phyloP scores from a whole-genome alignment of 1,284 basidiomycete species.

The Bondarzewia mesenterica region DNA sequence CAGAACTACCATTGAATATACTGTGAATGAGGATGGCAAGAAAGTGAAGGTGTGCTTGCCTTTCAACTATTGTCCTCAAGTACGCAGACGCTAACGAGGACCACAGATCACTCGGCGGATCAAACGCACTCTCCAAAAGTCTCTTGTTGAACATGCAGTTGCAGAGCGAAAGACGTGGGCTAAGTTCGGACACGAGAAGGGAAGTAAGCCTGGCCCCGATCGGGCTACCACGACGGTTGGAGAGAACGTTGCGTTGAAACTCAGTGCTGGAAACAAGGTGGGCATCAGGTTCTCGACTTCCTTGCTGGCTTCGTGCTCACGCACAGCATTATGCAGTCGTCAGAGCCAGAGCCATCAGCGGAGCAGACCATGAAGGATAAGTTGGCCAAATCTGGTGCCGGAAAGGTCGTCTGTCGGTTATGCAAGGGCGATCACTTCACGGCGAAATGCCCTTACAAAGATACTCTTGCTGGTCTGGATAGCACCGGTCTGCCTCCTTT shows the following conservation, averaged over 20 bases:
- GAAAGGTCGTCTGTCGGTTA: conserved; percentile 88
- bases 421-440: conserved; percentile 99
- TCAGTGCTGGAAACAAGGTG: conserved; percentile 82
- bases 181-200: conserved; percentile 93
- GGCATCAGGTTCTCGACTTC: conserved; percentile 13
- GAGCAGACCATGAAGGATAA: conserved; percentile 68
- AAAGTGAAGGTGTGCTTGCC: conserved; percentile 74
- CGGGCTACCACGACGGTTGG: conserved; percentile 93
- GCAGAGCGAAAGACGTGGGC: conserved; percentile 91
- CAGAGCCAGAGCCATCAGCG: conserved; percentile 62
- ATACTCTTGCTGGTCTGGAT: conserved; percentile 79
- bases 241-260: conserved; percentile 82
- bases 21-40: conserved; percentile 87
- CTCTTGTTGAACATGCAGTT: conserved; percentile 89
- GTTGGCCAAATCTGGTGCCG: conserved; percentile 66
- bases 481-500: conserved; percentile 33
- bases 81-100: background rate
- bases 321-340: conserved; percentile 23
- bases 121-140: conserved; percentile 84
- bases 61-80: background rate
- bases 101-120: conserved; percentile 78
- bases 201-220: conserved; percentile 85
- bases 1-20: conserved; percentile 79
- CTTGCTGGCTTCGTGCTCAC: background rate
- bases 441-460: conserved; percentile 97